phyloP scores from a whole-genome alignment of 2,329 filamentous ascomycete genomes.

The Diaporthe velutina region DNA sequence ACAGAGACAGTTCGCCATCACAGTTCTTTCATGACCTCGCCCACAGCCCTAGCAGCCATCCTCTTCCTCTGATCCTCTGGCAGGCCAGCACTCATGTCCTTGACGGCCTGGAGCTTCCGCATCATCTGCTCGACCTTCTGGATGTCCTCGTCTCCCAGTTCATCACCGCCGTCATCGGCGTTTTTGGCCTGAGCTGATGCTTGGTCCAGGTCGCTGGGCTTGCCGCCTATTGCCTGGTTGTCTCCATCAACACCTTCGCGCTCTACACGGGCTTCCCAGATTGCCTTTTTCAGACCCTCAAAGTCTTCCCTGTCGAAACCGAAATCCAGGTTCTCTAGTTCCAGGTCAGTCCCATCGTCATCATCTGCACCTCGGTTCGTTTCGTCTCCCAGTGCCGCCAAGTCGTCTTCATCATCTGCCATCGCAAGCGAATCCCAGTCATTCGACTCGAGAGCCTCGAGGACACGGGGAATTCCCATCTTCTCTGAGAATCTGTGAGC shows the following conservation, averaged over 20 bases:
- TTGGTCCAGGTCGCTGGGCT: not conserved
- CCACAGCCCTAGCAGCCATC: conserved; percentile 72
- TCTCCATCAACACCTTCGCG: conserved; percentile 42
- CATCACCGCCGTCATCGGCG: conserved; percentile 51
- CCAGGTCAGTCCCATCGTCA: conserved; percentile 52
- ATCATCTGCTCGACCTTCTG: conserved; percentile 74
- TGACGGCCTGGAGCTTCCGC: conserved; percentile 71
- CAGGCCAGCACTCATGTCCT: conserved; percentile 70
- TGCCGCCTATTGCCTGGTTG: conserved; percentile 3
- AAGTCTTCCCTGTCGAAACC: conserved; percentile 67
- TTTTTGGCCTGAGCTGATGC: conserved; percentile 41
- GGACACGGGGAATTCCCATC: conserved; percentile 68
- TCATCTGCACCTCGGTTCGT: conserved; percentile 43
- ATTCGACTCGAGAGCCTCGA: conserved; percentile 74
- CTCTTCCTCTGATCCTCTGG: conserved; percentile 71
- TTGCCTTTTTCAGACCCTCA: conserved; percentile 63
- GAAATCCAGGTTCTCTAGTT: conserved; percentile 64
- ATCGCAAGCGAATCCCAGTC: conserved; percentile 65
- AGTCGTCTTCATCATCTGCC: conserved; percentile 49
- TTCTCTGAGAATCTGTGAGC: conserved; percentile 58
- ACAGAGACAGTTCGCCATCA: conserved; percentile 44
- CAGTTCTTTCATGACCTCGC: conserved; percentile 74
- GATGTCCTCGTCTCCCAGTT: conserved; percentile 63
- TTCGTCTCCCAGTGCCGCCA: conserved; percentile 46
- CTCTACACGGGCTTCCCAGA: conserved; percentile 58